Evolutionary conservation across 2,329 filamentous ascomycete species (phyloP).

Genomic region (Chaetomiaceae sp.): DNA sequence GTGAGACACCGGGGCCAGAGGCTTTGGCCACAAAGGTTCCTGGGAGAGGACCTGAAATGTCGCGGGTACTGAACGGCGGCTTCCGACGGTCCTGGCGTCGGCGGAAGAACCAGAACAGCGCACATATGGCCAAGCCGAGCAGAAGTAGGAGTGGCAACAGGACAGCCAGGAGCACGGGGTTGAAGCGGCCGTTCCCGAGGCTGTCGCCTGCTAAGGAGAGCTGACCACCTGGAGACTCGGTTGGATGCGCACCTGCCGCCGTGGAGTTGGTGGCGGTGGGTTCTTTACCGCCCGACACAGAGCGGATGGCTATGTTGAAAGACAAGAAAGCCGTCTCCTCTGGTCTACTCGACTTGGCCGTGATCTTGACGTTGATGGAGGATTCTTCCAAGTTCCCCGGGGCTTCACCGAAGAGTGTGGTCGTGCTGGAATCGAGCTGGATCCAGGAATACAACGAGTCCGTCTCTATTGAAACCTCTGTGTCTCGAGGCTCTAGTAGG

Average conservation of each 20-base stretch:
- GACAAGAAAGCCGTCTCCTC: conserved; percentile 36
- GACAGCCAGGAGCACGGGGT: conserved; percentile 40
- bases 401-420: conserved; percentile 39
- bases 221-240: conserved; percentile 14
- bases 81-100: conserved; percentile 23
- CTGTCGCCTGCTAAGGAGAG: conserved; percentile 28
- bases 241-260: not conserved
- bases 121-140: conserved; percentile 32
- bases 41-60: conserved; percentile 33
- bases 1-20: not conserved
- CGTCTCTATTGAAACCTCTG: conserved; percentile 36
- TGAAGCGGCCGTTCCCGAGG: conserved; percentile 11
- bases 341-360: conserved; percentile 33
- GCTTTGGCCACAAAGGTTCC: conserved; percentile 29
- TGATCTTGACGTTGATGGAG: conserved; percentile 27
- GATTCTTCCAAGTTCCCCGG: conserved; percentile 33
- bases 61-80: conserved; percentile 24
- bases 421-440: conserved; percentile 31
- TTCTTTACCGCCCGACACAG: not conserved
- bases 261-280: not conserved
- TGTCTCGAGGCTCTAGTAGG: conserved; percentile 38
- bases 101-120: conserved; percentile 31
- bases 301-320: conserved; percentile 36
- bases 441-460: conserved; percentile 43
- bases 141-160: conserved; percentile 42